Base-by-base conservation (phyloP, 2,329 filamentous ascomycete species). In the Chaetomium strumarium region DNA sequence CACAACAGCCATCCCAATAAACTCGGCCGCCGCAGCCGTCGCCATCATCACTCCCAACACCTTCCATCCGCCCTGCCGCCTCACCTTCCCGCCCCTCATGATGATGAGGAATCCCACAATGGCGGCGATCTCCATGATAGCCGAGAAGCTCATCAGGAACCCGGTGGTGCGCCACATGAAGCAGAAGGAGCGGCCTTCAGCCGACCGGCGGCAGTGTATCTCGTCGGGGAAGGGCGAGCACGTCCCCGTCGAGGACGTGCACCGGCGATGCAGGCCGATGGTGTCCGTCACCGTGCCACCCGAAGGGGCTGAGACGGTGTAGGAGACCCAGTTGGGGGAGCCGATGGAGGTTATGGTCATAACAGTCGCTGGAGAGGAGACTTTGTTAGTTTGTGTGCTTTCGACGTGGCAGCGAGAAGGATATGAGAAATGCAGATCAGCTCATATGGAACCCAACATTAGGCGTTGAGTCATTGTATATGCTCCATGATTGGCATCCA, bases 141-240 rank as follows among this genome's bases (percentile, higher is more conserved):
- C 81, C 8, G 87, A 80, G 62, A 96, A 88, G 48, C 85, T 88
- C 73, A 95, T 90, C 58, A 96, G 71, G 70, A 96, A 97, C 20
- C 88, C 90, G 34, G 90, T 84, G 24, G 84, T 89, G 54, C 88
- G 81, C 92, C 92, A 99, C 78, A 95, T 86, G 62, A 84, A 86
- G 75, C 93, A 97, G 72, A 97, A 96, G 5, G 49, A 47, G 8
- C 30, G 34, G 19, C 29, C 29, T 19, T 40, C 46, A 16, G n/a
- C 37, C 5, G 30, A 42, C 20, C 12, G 13, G 29, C 12, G 10
- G 48, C 55, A 55, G 64, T 84, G 82, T 47, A 82, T 78, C 61
- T 85, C 80, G 48, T 90, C 85, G 56, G 59, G 58, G 40, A 60
- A 61, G 43, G 36, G 52, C 1, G 20, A 7, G 49, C 58, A 61